These are phyloP conservation scores for Pleurotus sapidus DNA, from an alignment of 768 basidiomycete genomes.

Conservation along the genomic window DNA sequence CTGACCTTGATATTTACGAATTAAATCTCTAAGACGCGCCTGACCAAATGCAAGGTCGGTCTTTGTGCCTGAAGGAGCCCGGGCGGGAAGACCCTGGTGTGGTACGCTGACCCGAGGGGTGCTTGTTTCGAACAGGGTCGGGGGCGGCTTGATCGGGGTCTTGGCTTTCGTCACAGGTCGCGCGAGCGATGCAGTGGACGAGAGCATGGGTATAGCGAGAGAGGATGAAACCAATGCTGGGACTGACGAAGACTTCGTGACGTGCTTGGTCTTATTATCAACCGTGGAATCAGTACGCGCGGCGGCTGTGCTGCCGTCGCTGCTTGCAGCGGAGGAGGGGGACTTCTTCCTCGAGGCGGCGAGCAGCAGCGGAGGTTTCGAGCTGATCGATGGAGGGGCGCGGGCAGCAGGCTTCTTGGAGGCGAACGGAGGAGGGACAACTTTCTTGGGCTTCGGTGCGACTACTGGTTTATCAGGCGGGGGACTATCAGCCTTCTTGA, in stretches of 20 bases:
- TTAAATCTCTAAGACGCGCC: slow-evolving; percentile 72
- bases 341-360: slow-evolving; percentile 7
- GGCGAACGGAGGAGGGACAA: neutral
- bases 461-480: slow-evolving; percentile 4
- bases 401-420: slow-evolving; percentile 1
- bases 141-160: slow-evolving; percentile 28
- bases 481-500: slow-evolving; percentile 10
- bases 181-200: slow-evolving; percentile 75
- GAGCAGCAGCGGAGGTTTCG: slow-evolving; percentile 5
- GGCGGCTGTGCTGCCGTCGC: neutral
- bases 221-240: slow-evolving; percentile 71
- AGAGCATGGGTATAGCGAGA: slow-evolving; percentile 68
- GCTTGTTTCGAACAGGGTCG: slow-evolving; percentile 29
- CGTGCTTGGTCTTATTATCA: slow-evolving; percentile 24
- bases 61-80: slow-evolving; percentile 23
- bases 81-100: slow-evolving; percentile 13
- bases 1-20: slow-evolving; percentile 74
- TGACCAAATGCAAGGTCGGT: slow-evolving; percentile 72
- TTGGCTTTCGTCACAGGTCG: slow-evolving; percentile 31
- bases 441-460: slow-evolving; percentile 1
- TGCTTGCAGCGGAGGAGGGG: slow-evolving; percentile 2
- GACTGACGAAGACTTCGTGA: slow-evolving; percentile 62
- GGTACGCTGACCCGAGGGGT: neutral
- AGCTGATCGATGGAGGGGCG: slow-evolving; percentile 2
- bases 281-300: neutral